Evolutionary conservation across 164 flowering plant species (phyloP).

Genomic region (Warburgia ugandensis): DNA sequence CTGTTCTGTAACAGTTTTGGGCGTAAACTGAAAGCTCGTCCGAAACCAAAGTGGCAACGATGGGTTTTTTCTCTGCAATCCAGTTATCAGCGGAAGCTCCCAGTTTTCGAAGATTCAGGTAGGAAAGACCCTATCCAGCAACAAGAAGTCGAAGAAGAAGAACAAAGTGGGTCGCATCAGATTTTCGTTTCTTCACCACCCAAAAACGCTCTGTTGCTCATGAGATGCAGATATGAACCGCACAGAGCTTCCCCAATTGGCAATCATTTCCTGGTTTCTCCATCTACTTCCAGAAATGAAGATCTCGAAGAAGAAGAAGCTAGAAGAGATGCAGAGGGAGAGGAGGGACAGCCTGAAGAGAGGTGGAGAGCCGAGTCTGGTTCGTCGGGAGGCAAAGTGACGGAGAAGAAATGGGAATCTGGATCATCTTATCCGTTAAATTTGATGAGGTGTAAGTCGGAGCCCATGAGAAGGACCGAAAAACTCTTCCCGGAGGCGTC

Average conservation of each 20-base stretch:
- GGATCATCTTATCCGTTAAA: conserved; percentile 11
- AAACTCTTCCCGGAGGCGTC: conserved; percentile 15
- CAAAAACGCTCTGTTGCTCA: conserved; percentile 74
- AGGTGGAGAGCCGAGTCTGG: conserved; percentile 1
- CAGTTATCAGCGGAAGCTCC: too few relatives aligned
- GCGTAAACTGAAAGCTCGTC: conserved; percentile 20
- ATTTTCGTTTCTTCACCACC: conserved; percentile 42
- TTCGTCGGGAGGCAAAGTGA: conserved; percentile 14
- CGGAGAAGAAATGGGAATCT: conserved; percentile 7
- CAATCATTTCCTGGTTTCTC: neutral
- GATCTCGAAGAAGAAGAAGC: conserved; percentile 8
- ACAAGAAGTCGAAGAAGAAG: neutral
- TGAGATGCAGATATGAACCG: conserved; percentile 93
- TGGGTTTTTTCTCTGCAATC: too few relatives aligned
- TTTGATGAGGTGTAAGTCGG: conserved; percentile 42
- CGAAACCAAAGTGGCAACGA: neutral
- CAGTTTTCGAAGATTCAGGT: neutral
- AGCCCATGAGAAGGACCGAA: conserved; percentile 24
- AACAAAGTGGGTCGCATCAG: neutral
- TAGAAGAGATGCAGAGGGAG: conserved; percentile 11
- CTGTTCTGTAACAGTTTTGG: conserved; percentile 15
- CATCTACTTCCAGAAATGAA: neutral
- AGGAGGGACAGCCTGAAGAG: conserved; percentile 10
- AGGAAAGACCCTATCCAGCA: neutral
- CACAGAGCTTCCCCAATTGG: conserved; percentile 33